Evolutionary conservation across 1,284 basidiomycete genomes (phyloP).

Genomic region (Ganoderma meredithae): DNA sequence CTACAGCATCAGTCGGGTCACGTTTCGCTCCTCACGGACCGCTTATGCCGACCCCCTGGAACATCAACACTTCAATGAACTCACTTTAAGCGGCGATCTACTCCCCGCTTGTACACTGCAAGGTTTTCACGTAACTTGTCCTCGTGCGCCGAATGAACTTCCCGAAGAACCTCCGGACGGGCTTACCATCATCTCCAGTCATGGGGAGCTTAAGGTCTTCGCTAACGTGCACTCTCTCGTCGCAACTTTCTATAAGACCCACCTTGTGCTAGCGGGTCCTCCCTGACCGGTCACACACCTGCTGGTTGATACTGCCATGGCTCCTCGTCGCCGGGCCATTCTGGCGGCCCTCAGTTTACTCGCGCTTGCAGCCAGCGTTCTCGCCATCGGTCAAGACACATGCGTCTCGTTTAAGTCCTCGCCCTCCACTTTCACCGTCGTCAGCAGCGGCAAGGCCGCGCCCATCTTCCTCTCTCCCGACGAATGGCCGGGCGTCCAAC

Average conservation of each 20-base stretch:
- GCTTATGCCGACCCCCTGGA: conserved; percentile 8
- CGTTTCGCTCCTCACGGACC: conserved; percentile 11
- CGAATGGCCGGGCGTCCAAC: conserved; percentile 72
- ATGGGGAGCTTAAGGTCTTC: conserved; percentile 11
- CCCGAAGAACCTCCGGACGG: conserved; percentile 18
- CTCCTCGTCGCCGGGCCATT: conserved; percentile 2
- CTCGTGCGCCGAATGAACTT: conserved; percentile 12
- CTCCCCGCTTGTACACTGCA: conserved; percentile 1
- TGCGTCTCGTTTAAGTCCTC: conserved; percentile 43
- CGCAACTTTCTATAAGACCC: neutral
- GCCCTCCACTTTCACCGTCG: conserved; percentile 49
- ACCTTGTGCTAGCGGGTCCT: neutral
- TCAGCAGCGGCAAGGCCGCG: conserved; percentile 52
- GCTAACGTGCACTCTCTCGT: neutral
- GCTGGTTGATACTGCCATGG: conserved; percentile 10
- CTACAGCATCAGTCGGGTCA: conserved; percentile 6
- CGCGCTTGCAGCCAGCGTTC: conserved; percentile 22
- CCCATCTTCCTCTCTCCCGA: conserved; percentile 60
- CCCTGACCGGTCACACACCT: neutral
- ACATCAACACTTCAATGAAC: neutral
- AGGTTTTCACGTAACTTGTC: conserved; percentile 16
- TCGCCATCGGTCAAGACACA: conserved; percentile 44
- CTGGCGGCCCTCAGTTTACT: conserved; percentile 16
- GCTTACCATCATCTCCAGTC: conserved; percentile 10
- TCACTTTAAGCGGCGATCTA: conserved; percentile 4